Evolutionary conservation across 2,329 filamentous ascomycete genomes (phyloP).

Genomic region (Colletotrichum sp.): DNA sequence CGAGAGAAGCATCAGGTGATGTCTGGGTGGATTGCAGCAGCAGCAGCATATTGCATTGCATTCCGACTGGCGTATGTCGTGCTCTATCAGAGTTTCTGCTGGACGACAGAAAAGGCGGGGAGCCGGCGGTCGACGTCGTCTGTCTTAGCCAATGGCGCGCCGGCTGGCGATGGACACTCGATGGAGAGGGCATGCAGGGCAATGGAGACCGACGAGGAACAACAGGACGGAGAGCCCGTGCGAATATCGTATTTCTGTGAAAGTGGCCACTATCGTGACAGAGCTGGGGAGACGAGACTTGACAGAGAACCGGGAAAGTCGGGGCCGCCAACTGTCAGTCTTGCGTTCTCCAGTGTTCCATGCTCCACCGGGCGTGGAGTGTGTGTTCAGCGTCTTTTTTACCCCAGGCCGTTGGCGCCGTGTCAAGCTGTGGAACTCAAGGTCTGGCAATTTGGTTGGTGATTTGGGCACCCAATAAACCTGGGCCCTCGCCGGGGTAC

Average conservation of each 20-base stretch:
- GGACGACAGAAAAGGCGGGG: background rate
- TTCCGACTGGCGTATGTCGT: background rate
- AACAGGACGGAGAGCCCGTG: background rate
- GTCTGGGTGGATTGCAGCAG: background rate
- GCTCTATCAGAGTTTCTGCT: background rate
- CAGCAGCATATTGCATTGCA: background rate
- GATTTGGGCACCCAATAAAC: background rate
- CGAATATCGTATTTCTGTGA: background rate
- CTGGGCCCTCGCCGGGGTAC: background rate
- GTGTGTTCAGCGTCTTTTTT: background rate
- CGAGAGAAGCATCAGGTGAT: background rate
- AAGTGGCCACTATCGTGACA: background rate
- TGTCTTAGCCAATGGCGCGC: background rate
- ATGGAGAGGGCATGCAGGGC: background rate
- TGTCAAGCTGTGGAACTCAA: background rate
- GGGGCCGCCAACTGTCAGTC: background rate
- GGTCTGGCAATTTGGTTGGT: background rate
- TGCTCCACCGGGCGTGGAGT: background rate
- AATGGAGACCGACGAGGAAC: background rate
- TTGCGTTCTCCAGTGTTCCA: background rate
- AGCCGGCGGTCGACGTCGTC: background rate
- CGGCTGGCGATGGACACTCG: background rate
- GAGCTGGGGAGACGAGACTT: background rate
- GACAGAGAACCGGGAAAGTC: background rate
- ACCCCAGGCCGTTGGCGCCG: background rate